Evolutionary conservation across 2,329 filamentous ascomycete genomes (phyloP), one percentile per base, ranked within the genome.

Genomic region (Fusarium veterinarium): DNA sequence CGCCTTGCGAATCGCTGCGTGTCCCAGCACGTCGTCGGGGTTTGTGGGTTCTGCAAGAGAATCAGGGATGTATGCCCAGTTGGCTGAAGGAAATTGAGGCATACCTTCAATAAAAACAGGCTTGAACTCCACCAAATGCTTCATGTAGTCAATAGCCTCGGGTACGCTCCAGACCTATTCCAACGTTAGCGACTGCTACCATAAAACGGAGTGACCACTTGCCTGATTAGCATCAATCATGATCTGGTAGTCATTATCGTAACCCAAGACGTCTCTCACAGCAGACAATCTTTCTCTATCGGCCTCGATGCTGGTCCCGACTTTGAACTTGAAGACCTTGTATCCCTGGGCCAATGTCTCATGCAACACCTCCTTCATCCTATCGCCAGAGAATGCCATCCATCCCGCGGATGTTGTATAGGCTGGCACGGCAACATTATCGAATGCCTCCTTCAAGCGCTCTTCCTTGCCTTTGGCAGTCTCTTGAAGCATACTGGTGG

Each of bases 281-380:
- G 28, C 37, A 23, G 37, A 40, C 5, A 55, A 17, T n/a, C 35
- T 55, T 17, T 41, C 37, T 55, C 25, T 40, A 23, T 55, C 37
- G 5, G 37, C 37, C 37, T 55, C 28, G 20, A 55, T 30, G 37
- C 28, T 55, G 10, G 51, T 55, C 3, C 51, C 37, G 8, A 55
- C 51, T 14, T 55, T 55, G 28, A 55, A 55, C 51, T 55, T 55
- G 28, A 55, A 55, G 28, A 55, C 51, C 25, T 40, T 55, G 14
- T 55, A 55, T 13, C 51, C 51, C 11, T 55, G 51, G 14, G 35
- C 37, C 6, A 55, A 31, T 19, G 37, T 55, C 37, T 55, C 37
- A 17, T 40, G 37, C 11, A 55, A 6, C 0, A 55, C 35, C 25
- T 41, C 51, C 20, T 55, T 55, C 37, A 55, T 55, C 37, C 35